Evolutionary conservation across 192 early-diverging fungal genomes (phyloP).

Genomic region (Obelidium mucronatum): DNA sequence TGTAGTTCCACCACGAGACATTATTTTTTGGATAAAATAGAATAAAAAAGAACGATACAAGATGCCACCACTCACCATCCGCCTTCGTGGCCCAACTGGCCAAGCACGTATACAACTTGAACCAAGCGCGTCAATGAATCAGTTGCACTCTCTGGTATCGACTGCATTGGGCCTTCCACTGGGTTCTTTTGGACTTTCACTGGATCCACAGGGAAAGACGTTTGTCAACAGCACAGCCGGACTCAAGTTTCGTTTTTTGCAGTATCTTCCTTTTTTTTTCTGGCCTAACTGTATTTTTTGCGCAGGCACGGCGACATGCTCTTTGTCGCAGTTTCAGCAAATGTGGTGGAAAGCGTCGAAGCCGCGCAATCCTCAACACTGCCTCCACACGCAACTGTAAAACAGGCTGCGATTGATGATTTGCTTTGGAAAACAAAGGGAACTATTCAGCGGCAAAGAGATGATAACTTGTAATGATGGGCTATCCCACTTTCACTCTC

Average conservation of each 20-base stretch:
- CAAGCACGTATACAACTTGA: constrained; percentile 70
- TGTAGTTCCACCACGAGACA: constrained; percentile 62
- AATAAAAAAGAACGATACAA: neutral
- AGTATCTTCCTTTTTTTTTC: no score
- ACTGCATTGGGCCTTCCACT: constrained; percentile 4
- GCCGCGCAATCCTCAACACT: constrained; percentile 4
- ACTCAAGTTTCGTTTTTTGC: constrained; percentile 12
- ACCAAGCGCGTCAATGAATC: constrained; percentile 54
- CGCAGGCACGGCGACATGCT: constrained; percentile 55
- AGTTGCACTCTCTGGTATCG: constrained; percentile 65
- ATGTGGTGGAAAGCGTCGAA: constrained; percentile 12
- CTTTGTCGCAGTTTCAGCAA: constrained; percentile 28
- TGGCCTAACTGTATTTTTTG: neutral
- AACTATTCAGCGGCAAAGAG: constrained; percentile 78
- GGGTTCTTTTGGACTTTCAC: constrained; percentile 48
- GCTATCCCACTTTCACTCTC: constrained; percentile 7
- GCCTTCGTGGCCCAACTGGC: constrained; percentile 75
- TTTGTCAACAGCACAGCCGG: neutral
- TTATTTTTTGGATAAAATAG: neutral
- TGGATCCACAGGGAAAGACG: neutral
- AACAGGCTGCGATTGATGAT: constrained; percentile 82
- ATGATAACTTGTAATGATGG: constrained; percentile 75
- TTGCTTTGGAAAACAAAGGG: constrained; percentile 83
- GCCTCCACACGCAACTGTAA: neutral
- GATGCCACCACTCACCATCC: constrained; percentile 56